Conservation (phyloP, 1,284 basidiomycete genomes). For the Kwoniella shivajii region DNA sequence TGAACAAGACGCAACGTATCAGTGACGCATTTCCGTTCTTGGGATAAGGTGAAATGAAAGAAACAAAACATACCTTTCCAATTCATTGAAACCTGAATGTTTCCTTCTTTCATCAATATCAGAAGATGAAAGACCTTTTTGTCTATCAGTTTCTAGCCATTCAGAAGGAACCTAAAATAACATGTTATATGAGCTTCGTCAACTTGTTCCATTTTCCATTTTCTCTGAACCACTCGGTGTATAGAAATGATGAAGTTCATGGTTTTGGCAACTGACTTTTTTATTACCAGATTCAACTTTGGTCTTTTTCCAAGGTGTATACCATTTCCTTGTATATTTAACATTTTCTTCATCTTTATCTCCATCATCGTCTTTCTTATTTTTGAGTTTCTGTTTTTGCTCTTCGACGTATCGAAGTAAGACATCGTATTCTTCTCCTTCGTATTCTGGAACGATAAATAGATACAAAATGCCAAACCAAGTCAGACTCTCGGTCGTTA, state of each 20-base stretch:
- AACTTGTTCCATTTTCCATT: too few relatives aligned
- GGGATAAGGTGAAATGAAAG: constrained; percentile 23
- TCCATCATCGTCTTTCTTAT: constrained; percentile 31
- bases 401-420: constrained; percentile 47
- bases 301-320: constrained; percentile 55
- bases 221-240: not conserved
- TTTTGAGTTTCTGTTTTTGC: constrained; percentile 36
- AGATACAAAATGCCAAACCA: not conserved
- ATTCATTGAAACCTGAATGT: constrained; percentile 58
- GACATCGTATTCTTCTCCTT: constrained; percentile 51
- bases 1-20: not conserved
- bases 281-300: constrained; percentile 40
- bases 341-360: constrained; percentile 44
- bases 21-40: not conserved
- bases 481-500: not conserved
- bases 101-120: constrained; percentile 53
- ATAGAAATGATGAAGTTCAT: not conserved
- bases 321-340: constrained; percentile 46
- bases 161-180: constrained; percentile 45
- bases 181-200: not conserved
- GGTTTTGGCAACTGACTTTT: constrained; percentile 30
- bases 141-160: constrained; percentile 59
- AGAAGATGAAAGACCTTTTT: constrained; percentile 54
- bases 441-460: constrained; percentile 26
- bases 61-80: constrained; percentile 52